These are phyloP conservation scores for Drosera spatulata DNA, from an alignment of 179 eudicot genomes.

Conservation along the genomic window DNA sequence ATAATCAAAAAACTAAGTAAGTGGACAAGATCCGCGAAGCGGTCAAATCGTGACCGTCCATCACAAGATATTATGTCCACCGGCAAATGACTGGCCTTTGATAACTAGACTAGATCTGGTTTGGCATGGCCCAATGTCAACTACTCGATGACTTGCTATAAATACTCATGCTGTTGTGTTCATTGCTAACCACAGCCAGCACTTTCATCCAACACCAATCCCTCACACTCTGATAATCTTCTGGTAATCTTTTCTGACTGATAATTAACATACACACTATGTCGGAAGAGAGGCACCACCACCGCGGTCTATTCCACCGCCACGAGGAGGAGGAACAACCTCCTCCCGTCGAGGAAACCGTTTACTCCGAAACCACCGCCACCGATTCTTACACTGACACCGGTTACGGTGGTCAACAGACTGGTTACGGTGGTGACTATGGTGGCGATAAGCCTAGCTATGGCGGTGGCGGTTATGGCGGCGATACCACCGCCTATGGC, in stretches of 20 bases:
- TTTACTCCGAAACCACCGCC: background rate
- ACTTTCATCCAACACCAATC: background rate
- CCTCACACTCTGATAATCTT: background rate
- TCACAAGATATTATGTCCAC: background rate
- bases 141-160: background rate
- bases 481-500: background rate
- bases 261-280: background rate
- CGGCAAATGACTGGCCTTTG: background rate
- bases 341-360: background rate
- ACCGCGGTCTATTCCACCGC: background rate
- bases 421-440: background rate
- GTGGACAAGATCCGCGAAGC: background rate
- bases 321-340: constrained; percentile 1
- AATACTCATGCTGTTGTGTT: too few species aligned
- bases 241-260: background rate
- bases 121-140: background rate
- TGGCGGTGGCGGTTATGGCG: background rate
- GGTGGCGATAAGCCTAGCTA: background rate
- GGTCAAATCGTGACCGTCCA: background rate
- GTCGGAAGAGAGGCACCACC: background rate
- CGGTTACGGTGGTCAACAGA: background rate
- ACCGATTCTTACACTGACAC: background rate
- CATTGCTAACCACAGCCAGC: background rate
- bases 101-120: background rate
- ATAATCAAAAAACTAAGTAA: too few species aligned